Evolutionary conservation across 805 yeast species (phyloP).

Genomic region (Zygotorulaspora chibaensis): DNA sequence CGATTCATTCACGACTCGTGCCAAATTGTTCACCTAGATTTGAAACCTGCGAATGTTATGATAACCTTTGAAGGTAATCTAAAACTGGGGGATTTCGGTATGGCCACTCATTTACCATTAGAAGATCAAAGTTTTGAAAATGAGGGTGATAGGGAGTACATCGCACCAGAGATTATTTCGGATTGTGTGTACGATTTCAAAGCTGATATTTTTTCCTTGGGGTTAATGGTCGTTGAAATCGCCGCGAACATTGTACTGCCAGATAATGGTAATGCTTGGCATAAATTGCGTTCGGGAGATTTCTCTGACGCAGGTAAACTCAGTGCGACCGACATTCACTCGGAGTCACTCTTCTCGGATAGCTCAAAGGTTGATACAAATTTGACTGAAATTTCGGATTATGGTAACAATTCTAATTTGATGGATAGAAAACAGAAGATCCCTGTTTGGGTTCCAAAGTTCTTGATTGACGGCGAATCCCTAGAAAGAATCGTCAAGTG

Average conservation of each 20-base stretch:
- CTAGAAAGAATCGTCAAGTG: constrained; percentile 77
- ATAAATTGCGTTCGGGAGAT: constrained; percentile 90
- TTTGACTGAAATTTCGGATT: constrained; percentile 24
- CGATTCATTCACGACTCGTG: constrained; percentile 72
- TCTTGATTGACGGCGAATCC: constrained; percentile 67
- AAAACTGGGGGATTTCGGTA: constrained; percentile 95
- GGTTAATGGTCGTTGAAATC: constrained; percentile 86
- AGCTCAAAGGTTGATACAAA: constrained; percentile 30
- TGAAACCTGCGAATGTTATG: constrained; percentile 93
- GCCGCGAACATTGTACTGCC: constrained; percentile 95
- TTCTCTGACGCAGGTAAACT: constrained; percentile 89
- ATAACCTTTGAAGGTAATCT: constrained; percentile 91
- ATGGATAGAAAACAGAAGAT: constrained; percentile 30
- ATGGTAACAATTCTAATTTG: constrained; percentile 14
- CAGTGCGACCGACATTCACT: constrained; percentile 61
- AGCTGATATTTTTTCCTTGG: constrained; percentile 93
- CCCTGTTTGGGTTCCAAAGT: constrained; percentile 87
- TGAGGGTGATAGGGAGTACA: constrained; percentile 96
- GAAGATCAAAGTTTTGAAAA: constrained; percentile 64
- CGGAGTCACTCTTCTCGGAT: constrained; percentile 31
- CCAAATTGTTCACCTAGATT: constrained; percentile 76
- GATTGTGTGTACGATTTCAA: constrained; percentile 80
- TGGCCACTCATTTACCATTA: constrained; percentile 80
- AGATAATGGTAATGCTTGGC: constrained; percentile 96
- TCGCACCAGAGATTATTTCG: constrained; percentile 92